Evolutionary conservation across 1,139 yeast genomes (phyloP).

Genomic region (Lodderomyces beijingensis): DNA sequence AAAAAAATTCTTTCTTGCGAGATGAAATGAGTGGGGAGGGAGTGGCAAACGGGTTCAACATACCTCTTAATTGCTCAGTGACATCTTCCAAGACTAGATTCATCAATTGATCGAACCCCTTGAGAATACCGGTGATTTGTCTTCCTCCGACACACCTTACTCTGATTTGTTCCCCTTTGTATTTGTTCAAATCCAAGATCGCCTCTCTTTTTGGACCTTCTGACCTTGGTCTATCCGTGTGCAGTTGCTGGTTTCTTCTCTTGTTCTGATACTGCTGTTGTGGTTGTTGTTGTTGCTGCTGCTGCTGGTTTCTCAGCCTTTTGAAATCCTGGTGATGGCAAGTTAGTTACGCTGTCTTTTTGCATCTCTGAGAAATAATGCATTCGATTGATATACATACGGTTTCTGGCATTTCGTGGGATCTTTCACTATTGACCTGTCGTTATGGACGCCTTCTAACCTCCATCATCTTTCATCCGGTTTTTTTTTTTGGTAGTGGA

Average conservation of each 20-base stretch:
- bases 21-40: too few relatives aligned
- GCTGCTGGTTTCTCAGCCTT: background rate
- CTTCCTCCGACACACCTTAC: slow-evolving; percentile 91
- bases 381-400: too few relatives aligned
- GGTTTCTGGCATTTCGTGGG: too few relatives aligned
- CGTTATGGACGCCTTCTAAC: too few relatives aligned
- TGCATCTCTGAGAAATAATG: too few relatives aligned
- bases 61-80: slow-evolving; percentile 60
- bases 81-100: slow-evolving; percentile 87
- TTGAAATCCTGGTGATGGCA: too few relatives aligned
- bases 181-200: slow-evolving; percentile 74
- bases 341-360: too few relatives aligned
- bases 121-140: slow-evolving; percentile 67
- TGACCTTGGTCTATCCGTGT: slow-evolving; percentile 34
- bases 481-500: too few relatives aligned
- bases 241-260: slow-evolving; percentile 8
- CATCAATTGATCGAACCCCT: slow-evolving; percentile 91
- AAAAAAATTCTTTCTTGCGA: too few relatives aligned
- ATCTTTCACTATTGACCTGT: too few relatives aligned
- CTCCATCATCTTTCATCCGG: too few relatives aligned
- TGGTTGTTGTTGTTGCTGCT: slow-evolving; percentile 5
- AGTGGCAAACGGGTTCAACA: slow-evolving; percentile 19
- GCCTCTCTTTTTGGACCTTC: slow-evolving; percentile 90
- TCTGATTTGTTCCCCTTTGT: slow-evolving; percentile 67
- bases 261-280: slow-evolving; percentile 7